These are phyloP conservation scores for Syncephalastrum contaminatum DNA, from an alignment of 371 early-diverging fungal species.

Conservation along the genomic window DNA sequence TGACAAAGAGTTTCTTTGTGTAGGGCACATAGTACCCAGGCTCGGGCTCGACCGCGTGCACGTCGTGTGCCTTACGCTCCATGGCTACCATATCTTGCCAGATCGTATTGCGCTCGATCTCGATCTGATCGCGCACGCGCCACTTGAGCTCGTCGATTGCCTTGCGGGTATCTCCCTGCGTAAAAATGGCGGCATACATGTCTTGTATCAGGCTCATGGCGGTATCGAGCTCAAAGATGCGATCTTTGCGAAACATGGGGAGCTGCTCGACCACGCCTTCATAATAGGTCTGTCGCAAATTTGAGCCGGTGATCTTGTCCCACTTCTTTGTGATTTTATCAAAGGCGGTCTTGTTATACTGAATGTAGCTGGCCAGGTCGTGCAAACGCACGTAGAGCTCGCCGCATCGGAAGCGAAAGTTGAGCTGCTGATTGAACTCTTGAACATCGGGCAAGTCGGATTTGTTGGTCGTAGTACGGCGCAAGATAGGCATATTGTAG, in stretches of 20 bases:
- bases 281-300: slow-evolving; percentile 49
- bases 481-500: slow-evolving; percentile 1
- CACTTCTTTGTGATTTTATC: slow-evolving; percentile 92
- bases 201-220: slow-evolving; percentile 45
- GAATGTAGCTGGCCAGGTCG: slow-evolving; percentile 81
- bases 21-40: slow-evolving; percentile 32
- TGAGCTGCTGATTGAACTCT: slow-evolving; percentile 7
- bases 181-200: slow-evolving; percentile 57
- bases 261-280: slow-evolving; percentile 40
- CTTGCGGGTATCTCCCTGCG: slow-evolving; percentile 43
- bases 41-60: slow-evolving; percentile 31
- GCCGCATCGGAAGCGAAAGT: slow-evolving; percentile 11
- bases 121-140: slow-evolving; percentile 66
- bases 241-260: slow-evolving; percentile 51
- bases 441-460: slow-evolving; percentile 4
- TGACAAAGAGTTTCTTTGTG: slow-evolving; percentile 5
- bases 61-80: slow-evolving; percentile 57
- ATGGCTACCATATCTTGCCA: slow-evolving; percentile 79
- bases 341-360: slow-evolving; percentile 90
- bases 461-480: slow-evolving; percentile 2
- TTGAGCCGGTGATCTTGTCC: slow-evolving; percentile 74
- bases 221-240: slow-evolving; percentile 23
- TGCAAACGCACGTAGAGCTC: slow-evolving; percentile 36
- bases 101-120: slow-evolving; percentile 77
- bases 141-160: slow-evolving; percentile 61